Conservation (phyloP, 1,139 yeast species). For the Sugiyamaella castrensis region DNA sequence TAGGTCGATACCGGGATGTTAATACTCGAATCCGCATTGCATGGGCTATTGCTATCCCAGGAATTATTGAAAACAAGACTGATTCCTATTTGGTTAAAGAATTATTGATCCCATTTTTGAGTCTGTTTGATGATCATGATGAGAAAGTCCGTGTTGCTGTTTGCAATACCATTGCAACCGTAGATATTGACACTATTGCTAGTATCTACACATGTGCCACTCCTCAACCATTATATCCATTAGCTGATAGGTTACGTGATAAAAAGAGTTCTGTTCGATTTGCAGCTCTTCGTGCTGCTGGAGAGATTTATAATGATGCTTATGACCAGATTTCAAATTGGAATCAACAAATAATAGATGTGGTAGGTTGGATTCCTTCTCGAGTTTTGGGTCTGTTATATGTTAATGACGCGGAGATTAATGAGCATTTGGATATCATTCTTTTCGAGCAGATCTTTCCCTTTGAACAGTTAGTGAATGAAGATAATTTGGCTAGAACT, state of each 20-base stretch:
- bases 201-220: slow-evolving; percentile 15
- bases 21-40: slow-evolving; percentile 59
- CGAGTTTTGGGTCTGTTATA: slow-evolving; percentile 64
- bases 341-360: slow-evolving; percentile 12
- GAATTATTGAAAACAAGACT: slow-evolving; percentile 44
- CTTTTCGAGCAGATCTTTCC: slow-evolving; percentile 64
- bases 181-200: slow-evolving; percentile 39
- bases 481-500: slow-evolving; percentile 42
- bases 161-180: slow-evolving; percentile 43
- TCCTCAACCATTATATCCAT: slow-evolving; percentile 38
- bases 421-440: slow-evolving; percentile 61
- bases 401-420: slow-evolving; percentile 69
- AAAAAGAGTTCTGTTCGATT: slow-evolving; percentile 64
- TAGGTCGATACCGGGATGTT: slow-evolving; percentile 68
- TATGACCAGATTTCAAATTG: slow-evolving; percentile 14
- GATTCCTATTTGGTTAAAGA: slow-evolving; percentile 49
- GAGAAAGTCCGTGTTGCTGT: slow-evolving; percentile 69
- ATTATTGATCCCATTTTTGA: slow-evolving; percentile 57
- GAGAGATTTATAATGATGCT: slow-evolving; percentile 49
- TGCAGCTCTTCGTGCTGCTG: slow-evolving; percentile 54
- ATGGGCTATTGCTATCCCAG: slow-evolving; percentile 64
- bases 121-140: slow-evolving; percentile 71
- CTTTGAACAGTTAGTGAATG: slow-evolving; percentile 27
- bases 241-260: slow-evolving; percentile 58
- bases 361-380: slow-evolving; percentile 59